Evolutionary conservation across 257 asterid genomes (phyloP).

Genomic region (Striga asiatica): DNA sequence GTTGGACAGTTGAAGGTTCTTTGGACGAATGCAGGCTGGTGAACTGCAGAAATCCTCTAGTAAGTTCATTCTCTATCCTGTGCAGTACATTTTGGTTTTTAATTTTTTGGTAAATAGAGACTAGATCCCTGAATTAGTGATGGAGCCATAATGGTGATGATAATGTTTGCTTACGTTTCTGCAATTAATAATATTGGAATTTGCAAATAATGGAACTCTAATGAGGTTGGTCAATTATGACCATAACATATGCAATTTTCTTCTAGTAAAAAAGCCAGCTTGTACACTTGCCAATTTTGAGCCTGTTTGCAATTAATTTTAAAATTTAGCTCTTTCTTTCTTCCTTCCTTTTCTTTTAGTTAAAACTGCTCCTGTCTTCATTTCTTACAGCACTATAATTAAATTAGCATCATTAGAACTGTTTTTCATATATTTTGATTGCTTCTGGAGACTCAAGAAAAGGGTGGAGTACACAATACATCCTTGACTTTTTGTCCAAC

Average conservation of each 20-base stretch:
- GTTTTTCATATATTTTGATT: no score
- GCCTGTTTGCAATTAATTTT: no score
- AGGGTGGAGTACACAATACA: no score
- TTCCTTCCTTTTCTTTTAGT: no score
- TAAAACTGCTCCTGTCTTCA: no score
- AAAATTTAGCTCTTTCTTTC: no score
- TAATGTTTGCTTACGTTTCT: not conserved
- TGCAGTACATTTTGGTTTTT: conserved; percentile 5
- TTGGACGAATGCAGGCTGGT: conserved; percentile 87
- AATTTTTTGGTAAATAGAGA: not conserved
- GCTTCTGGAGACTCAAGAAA: no score
- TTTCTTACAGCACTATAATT: no score
- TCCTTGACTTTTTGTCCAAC: no score
- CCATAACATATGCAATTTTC: not conserved
- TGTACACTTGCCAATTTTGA: no score
- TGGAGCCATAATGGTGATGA: not conserved
- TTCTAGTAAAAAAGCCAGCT: not conserved
- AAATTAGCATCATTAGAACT: no score
- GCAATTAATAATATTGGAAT: not conserved
- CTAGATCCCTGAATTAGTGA: not conserved
- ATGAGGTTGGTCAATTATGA: not conserved
- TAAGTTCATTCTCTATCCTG: conserved; percentile 26
- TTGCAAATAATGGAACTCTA: not conserved
- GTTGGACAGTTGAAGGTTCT: conserved; percentile 92
- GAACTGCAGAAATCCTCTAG: conserved; percentile 92